Conservation (phyloP, 257 asterid species). For the Plantago ovata region DNA sequence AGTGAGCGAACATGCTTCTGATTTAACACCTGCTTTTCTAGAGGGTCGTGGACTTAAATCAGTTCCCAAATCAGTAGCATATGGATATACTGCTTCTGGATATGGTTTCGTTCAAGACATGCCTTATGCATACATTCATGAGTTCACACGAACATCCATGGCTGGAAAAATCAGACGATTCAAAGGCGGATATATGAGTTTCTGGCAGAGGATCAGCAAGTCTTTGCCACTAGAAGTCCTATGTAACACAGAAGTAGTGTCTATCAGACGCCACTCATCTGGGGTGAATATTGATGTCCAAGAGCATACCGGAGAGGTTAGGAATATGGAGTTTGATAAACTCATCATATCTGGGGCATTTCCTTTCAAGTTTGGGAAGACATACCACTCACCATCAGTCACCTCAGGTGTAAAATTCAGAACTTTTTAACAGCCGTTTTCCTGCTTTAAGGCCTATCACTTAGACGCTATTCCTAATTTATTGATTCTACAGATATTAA, state of each 20-base stretch:
- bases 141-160: conserved; percentile 78
- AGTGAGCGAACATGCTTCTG: conserved; percentile 57
- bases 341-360: conserved; percentile 67
- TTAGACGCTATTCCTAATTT: conserved; percentile 16
- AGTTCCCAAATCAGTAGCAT: conserved; percentile 70
- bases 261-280: conserved; percentile 41
- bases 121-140: conserved; percentile 78
- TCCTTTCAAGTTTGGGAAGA: conserved; percentile 53
- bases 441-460: not conserved
- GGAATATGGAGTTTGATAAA: conserved; percentile 51
- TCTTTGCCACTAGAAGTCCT: conserved; percentile 50
- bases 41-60: conserved; percentile 50
- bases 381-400: conserved; percentile 47
- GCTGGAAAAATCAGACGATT: conserved; percentile 84
- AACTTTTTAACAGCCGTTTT: not conserved
- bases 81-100: conserved; percentile 87
- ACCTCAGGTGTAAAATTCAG: conserved; percentile 31
- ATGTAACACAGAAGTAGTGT: conserved; percentile 59
- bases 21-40: conserved; percentile 57
- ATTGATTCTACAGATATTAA: conserved; percentile 31
- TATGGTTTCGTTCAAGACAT: conserved; percentile 80
- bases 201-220: conserved; percentile 59
- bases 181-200: conserved; percentile 68
- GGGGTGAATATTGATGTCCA: conserved; percentile 30
- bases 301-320: conserved; percentile 28